Percentiles rank a stretch among this genome's conserved stretches.
Conservation (phyloP, 2,329 filamentous ascomycete genomes). For the Iodosphaeria phyllophila region DNA sequence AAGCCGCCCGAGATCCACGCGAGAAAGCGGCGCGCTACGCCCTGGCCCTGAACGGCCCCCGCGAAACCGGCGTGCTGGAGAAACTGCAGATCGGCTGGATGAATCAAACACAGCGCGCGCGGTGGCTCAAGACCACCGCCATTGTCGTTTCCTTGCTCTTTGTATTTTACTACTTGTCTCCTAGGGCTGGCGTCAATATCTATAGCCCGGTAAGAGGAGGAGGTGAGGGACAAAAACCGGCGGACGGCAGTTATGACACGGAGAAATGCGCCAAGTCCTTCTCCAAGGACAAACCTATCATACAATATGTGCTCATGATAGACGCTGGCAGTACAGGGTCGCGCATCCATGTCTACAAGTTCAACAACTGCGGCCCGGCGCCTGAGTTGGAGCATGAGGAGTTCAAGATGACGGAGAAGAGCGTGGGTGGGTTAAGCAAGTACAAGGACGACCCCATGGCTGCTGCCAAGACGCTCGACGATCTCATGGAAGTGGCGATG, state of each 20-base stretch:
- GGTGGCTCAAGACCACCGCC: conserved; percentile 46
- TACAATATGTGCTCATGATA: conserved; percentile 97
- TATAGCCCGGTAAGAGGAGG: conserved; percentile 14
- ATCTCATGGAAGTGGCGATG: conserved; percentile 73
- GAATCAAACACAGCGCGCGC: conserved; percentile 44
- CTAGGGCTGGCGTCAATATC: conserved; percentile 35
- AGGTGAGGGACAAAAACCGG: conserved; percentile 35
- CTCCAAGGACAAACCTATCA: conserved; percentile 76
- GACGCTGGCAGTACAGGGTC: conserved; percentile 96
- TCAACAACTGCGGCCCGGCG: conserved; percentile 96
- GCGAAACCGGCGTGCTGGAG: conserved; percentile 27
- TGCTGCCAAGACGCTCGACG: conserved; percentile 77
- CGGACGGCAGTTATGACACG: conserved; percentile 45
- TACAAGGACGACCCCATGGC: conserved; percentile 74
- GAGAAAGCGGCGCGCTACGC: conserved; percentile 46
- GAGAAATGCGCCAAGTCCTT: conserved; percentile 66
- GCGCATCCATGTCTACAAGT: conserved; percentile 95
- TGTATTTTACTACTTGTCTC: conserved; percentile 45
- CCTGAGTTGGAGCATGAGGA: conserved; percentile 84
- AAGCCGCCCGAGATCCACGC: conserved; percentile 39
- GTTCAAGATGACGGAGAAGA: conserved; percentile 86
- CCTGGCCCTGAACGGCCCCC: conserved; percentile 8
- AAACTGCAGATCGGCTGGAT: conserved; percentile 39
- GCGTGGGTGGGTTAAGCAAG: conserved; percentile 66
- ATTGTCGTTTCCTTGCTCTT: conserved; percentile 40